Evolutionary conservation across 306 rosid species (phyloP), one percentile per base, ranked within the genome.

Genomic region (Cicer cuneatum): DNA sequence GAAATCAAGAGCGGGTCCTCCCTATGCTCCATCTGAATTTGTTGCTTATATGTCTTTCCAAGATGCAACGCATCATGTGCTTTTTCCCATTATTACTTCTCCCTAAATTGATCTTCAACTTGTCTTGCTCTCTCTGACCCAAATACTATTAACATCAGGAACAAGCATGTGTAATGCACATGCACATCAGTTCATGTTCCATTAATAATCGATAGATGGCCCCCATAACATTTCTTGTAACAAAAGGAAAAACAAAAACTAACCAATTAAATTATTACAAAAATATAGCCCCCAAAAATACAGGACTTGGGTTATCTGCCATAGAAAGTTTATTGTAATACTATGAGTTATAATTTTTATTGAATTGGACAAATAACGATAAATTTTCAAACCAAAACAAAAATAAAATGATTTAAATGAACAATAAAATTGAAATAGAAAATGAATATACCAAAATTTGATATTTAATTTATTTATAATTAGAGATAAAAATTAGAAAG

Each of bases 161-260:
- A 69, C 45, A 73, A 68, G 78, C 77, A 81, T 83, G 84, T 88
- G 88, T 24, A 40, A 16, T 57, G 84, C 88, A 88, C 90, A 80
- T 90, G 87, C 72, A 75, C 63, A 16, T 77, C 81, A 52, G 19
- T 74, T 59, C 83, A 74, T 74, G 80, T 52, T 73, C 80, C 53
- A 42, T 74, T 10, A 41, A 81, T 45, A 58, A 53, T 42, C 45
- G 70, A 39, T 52, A 3, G 6, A 29, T 58, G 64, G 61, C 52
- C 35, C 57, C 65, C 47, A 29, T 18, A 49, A 49, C 66, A 48
- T 70, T 64, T 71, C 79, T 64, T 11, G 54, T 8, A 65, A 13
- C 71, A 52, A 41, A 75, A 70, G 64, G 64, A 38, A 60, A 71
- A 70, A 56, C 2, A 12, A 33, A 7, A 19, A 41, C 15, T 6